A percentile compares a stretch with the other conserved stretches of the same genome.
These are phyloP conservation scores for Vicia faba DNA, from an alignment of 306 rosid species.

Conservation along the genomic window DNA sequence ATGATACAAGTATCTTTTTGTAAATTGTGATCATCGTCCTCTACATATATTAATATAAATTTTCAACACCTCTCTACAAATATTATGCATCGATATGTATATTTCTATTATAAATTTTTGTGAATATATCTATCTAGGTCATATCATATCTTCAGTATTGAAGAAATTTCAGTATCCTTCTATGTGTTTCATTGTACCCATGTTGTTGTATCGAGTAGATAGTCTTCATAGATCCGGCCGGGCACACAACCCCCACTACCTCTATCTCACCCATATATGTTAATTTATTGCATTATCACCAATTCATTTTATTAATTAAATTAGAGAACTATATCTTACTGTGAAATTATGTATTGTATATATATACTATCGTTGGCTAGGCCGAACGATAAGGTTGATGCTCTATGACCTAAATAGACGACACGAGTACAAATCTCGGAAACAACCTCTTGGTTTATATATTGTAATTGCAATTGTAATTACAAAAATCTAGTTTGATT, in stretches of 20 bases:
- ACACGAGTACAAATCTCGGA: not conserved
- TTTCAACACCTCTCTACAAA: not conserved
- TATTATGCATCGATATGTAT: not conserved
- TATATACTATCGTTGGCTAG: not conserved
- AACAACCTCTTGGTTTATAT: not conserved
- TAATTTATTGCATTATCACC: constrained; percentile 11
- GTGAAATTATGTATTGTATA: not conserved
- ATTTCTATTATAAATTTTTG: not conserved
- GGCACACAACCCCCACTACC: constrained; percentile 19
- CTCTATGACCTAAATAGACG: not conserved
- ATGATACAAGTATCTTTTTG: not conserved
- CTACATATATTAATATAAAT: not conserved
- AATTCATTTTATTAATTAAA: constrained; percentile 4
- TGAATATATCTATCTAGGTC: not conserved
- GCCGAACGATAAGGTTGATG: not conserved
- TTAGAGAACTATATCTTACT: not conserved
- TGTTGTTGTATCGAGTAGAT: not conserved
- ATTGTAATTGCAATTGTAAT: constrained; percentile 4
- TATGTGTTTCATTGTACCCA: not conserved
- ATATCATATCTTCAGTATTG: not conserved
- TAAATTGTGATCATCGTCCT: not conserved
- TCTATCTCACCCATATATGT: constrained; percentile 4
- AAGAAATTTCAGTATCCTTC: not conserved
- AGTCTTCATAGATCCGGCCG: not conserved
- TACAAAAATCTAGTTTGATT: constrained; percentile 6